phyloP scores from a whole-genome alignment of 805 yeast genomes.

The Priceomyces carsonii region DNA sequence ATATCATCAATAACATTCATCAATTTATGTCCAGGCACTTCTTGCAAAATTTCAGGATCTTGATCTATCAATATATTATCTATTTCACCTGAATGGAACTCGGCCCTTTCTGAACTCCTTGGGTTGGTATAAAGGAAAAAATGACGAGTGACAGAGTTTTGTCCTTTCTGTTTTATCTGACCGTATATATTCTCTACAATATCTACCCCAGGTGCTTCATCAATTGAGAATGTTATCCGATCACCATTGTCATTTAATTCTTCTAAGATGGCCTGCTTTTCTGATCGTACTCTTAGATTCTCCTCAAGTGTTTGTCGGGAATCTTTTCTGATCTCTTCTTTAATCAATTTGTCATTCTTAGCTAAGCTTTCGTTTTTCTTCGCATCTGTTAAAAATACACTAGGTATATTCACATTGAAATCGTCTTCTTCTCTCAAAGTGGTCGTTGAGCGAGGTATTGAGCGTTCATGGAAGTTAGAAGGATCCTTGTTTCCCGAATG shows the following conservation, averaged over 20 bases:
- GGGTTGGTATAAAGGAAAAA: slow-evolving; percentile 21
- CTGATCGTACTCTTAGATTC: slow-evolving; percentile 12
- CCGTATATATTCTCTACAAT: slow-evolving; percentile 19
- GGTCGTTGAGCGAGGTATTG: neutral
- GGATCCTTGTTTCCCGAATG: neutral
- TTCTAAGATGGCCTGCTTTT: slow-evolving; percentile 16
- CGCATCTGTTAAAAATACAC: slow-evolving; percentile 30
- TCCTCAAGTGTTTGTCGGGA: slow-evolving; percentile 15
- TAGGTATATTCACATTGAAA: slow-evolving; percentile 24
- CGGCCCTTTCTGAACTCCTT: neutral
- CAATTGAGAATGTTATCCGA: slow-evolving; percentile 16
- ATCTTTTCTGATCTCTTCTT: slow-evolving; percentile 18
- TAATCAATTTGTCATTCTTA: slow-evolving; percentile 19
- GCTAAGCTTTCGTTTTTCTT: slow-evolving; percentile 24
- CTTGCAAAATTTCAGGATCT: slow-evolving; percentile 6
- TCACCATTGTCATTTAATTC: slow-evolving; percentile 36
- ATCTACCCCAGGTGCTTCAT: slow-evolving; percentile 14
- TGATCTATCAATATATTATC: slow-evolving; percentile 4
- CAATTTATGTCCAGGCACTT: neutral
- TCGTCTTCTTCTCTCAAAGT: slow-evolving; percentile 12
- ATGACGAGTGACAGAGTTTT: slow-evolving; percentile 16
- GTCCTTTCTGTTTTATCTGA: slow-evolving; percentile 7
- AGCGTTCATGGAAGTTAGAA: neutral
- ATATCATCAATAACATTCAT: neutral
- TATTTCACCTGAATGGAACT: too few relatives aligned